Percentiles rank a stretch among this genome's conserved stretches.
Conservation (phyloP, 495 filamentous ascomycete species). For the Podospora didyma region DNA sequence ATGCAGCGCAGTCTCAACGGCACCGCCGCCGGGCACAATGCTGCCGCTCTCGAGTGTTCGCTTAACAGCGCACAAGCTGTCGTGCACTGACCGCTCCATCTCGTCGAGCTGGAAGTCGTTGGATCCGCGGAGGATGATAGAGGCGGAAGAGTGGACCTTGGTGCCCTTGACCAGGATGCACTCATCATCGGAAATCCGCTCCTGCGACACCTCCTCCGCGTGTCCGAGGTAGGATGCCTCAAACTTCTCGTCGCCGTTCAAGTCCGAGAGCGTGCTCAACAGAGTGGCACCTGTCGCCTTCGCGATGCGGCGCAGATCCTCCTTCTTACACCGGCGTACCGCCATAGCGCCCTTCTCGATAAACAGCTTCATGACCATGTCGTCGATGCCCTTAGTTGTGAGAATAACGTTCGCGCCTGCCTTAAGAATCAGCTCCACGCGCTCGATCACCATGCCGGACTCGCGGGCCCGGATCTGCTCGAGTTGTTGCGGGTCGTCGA, state of each 20-base stretch:
- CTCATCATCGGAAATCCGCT: conserved; percentile 97
- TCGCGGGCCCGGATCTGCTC: conserved; percentile 95
- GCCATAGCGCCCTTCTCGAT: conserved; percentile 95
- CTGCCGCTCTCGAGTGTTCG: conserved; percentile 93
- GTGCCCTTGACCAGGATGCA: conserved; percentile 97
- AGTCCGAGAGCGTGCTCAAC: conserved; percentile 85
- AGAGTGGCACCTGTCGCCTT: conserved; percentile 94
- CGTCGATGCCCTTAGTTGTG: conserved; percentile 98
- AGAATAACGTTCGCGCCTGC: conserved; percentile 94
- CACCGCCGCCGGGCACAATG: conserved; percentile 94
- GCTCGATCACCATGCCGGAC: conserved; percentile 86
- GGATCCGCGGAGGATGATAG: conserved; percentile 91
- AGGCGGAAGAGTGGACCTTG: conserved; percentile 87
- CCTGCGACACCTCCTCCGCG: conserved; percentile 93
- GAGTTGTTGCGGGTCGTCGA: conserved; percentile 93
- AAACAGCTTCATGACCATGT: conserved; percentile 90
- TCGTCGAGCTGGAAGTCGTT: conserved; percentile 98
- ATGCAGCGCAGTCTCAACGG: conserved; percentile 96
- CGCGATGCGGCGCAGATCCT: conserved; percentile 92
- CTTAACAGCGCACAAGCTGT: conserved; percentile 95
- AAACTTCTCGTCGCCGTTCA: conserved; percentile 97
- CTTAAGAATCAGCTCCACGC: conserved; percentile 96
- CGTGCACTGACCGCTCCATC: conserved; percentile 98
- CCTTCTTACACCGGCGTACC: conserved; percentile 96
- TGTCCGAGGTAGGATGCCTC: conserved; percentile 82